Evolutionary conservation across 2,329 filamentous ascomycete genomes (phyloP), one percentile per base, ranked within the genome.

Genomic region (Mycogone perniciosa): DNA sequence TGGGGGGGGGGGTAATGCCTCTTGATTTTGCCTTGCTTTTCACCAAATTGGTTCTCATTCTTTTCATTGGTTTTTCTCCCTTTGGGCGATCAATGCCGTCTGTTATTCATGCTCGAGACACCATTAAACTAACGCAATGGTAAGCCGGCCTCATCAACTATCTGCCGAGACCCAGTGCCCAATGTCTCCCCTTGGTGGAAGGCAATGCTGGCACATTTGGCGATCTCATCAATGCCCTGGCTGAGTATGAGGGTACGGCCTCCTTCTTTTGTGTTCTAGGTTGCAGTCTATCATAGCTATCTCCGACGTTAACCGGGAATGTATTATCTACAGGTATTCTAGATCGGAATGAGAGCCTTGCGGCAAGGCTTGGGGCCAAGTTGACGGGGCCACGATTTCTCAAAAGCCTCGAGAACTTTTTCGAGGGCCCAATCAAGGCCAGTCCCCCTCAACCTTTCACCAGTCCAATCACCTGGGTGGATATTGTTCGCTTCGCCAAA

Each of bases 301-400:
- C n/a, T 20, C 38, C 54, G 53, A 59, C 50, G 43, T 48, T 52
- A 44, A 26, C 37, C n/a, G 37, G 29, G 40, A 5, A 20, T 20
- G 20, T 20, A 20, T 20, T 20, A 20, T 20, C 20, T 20, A 20
- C 53, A 78, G 89, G 84, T 57, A 88, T 93, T 11, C 74, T 95
- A 47, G 87, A 88, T 61, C 82, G 88, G 50, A 88, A 92, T 66
- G 89, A 96, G 70, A 92, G 87, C 66, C 81, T 95, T 60, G 90
- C 89, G 43, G 85, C 86, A 52, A 92, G 89, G 61, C 76, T 96
- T 29, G 89, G 89, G 60, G 89, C 88, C 50, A 87, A 89, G 58
- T 84, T 91, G 13, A 81, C 90, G 1, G 89, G 87, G 0, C 88
- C 89, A 27, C 88, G 91, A 46, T 72, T 95, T 55, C 81, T 95